Evolutionary conservation across 805 yeast genomes (phyloP).

Genomic region (Candida dajiaensis): DNA sequence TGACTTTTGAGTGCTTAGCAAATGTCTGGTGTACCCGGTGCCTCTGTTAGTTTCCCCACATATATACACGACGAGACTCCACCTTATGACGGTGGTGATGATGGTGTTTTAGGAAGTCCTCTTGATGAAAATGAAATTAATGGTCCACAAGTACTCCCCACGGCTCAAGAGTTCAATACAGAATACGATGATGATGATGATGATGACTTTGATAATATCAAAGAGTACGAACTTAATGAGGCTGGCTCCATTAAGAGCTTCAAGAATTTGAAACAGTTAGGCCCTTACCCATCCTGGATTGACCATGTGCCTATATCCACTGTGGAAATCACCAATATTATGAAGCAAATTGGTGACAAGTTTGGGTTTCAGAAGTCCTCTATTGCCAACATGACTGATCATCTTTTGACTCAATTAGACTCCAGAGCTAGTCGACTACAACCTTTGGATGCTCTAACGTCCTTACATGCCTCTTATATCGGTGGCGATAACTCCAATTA

Average conservation of each 20-base stretch:
- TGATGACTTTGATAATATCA: not conserved
- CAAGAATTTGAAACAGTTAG: not conserved
- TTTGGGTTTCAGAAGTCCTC: constrained; percentile 87
- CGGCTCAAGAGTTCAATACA: not conserved
- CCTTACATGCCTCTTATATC: constrained; percentile 85
- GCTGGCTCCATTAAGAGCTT: not conserved
- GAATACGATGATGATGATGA: not conserved
- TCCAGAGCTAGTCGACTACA: constrained; percentile 80
- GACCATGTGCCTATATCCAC: constrained; percentile 66
- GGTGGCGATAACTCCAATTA: constrained; percentile 88
- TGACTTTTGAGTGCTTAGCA: not conserved
- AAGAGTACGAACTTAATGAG: not conserved
- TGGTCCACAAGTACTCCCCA: not conserved
- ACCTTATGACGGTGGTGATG: not conserved
- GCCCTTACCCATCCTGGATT: constrained; percentile 16
- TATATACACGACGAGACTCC: not conserved
- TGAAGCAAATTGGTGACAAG: constrained; percentile 47
- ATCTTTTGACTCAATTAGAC: constrained; percentile 73
- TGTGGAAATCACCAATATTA: constrained; percentile 55
- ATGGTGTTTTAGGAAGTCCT: not conserved
- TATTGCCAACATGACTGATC: constrained; percentile 74
- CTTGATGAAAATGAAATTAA: not conserved
- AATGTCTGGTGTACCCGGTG: not conserved
- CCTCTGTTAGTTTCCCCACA: not conserved
- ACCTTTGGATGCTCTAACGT: constrained; percentile 62